Percentiles rank a stretch among this genome's conserved stretches.
These are phyloP conservation scores for Ogataea angusta DNA, from an alignment of 805 yeast genomes.

Conservation along the genomic window DNA sequence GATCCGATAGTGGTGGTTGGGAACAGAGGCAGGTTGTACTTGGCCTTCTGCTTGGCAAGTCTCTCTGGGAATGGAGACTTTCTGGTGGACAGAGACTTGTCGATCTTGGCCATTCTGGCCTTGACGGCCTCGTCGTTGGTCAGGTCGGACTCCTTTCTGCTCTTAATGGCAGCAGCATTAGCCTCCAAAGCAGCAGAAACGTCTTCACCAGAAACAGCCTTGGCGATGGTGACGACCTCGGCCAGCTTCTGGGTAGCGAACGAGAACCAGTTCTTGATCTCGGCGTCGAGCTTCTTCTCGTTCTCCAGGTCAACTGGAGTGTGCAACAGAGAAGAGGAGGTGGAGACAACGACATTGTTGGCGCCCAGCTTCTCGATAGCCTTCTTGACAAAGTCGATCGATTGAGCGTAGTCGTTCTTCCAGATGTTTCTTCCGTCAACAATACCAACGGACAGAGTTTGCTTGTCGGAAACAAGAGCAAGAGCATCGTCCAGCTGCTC, in stretches of 20 bases:
- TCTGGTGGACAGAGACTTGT: slow-evolving; percentile 78
- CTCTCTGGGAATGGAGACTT: slow-evolving; percentile 82
- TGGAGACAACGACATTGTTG: slow-evolving; percentile 86
- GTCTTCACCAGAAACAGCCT: slow-evolving; percentile 78
- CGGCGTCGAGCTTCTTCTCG: slow-evolving; percentile 88
- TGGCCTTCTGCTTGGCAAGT: slow-evolving; percentile 79
- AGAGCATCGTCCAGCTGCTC: slow-evolving; percentile 89
- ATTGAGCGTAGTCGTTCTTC: slow-evolving; percentile 93
- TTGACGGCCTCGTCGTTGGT: slow-evolving; percentile 91
- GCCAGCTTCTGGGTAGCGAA: slow-evolving; percentile 94
- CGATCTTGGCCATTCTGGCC: slow-evolving; percentile 75
- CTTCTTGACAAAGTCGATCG: slow-evolving; percentile 74
- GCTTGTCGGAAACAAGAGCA: slow-evolving; percentile 61
- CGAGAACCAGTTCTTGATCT: slow-evolving; percentile 96
- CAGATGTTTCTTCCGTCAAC: slow-evolving; percentile 99
- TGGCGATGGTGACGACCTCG: slow-evolving; percentile 90
- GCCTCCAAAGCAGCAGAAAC: slow-evolving; percentile 77
- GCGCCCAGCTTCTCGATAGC: slow-evolving; percentile 84
- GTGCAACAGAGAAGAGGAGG: slow-evolving; percentile 96
- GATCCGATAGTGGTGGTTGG: slow-evolving; percentile 99
- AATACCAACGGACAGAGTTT: slow-evolving; percentile 91
- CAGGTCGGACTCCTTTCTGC: slow-evolving; percentile 82
- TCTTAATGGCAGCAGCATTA: slow-evolving; percentile 79
- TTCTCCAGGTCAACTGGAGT: slow-evolving; percentile 95
- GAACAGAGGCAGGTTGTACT: slow-evolving; percentile 94